Conservation (phyloP, 106 monocot genomes). For the Platanthera guangdongensis region DNA sequence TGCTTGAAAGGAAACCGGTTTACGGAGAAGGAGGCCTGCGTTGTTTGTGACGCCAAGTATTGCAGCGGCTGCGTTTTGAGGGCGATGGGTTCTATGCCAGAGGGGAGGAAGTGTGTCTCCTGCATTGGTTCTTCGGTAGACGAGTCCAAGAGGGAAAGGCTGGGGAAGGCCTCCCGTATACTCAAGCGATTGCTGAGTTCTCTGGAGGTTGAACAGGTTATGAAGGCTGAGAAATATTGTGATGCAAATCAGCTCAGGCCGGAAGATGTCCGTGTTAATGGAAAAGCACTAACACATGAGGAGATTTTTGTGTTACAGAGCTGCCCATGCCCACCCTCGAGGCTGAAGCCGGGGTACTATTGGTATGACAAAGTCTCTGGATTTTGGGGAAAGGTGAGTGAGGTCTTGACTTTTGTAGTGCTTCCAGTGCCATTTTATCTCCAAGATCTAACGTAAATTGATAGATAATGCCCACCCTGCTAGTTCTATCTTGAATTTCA, state of each 20-base stretch:
- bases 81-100: conserved; percentile 94
- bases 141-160: conserved; percentile 51
- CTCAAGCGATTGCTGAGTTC: conserved; percentile 55
- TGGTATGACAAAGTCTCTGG: conserved; percentile 97
- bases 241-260: conserved; percentile 64
- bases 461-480: background rate
- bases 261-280: conserved; percentile 66
- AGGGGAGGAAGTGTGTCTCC: conserved; percentile 72
- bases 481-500: background rate
- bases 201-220: conserved; percentile 56
- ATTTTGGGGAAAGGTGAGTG: conserved; percentile 84
- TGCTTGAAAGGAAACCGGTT: conserved; percentile 64
- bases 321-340: conserved; percentile 46
- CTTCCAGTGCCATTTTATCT: background rate
- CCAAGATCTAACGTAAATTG: background rate
- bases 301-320: conserved; percentile 58
- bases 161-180: conserved; percentile 68
- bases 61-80: conserved; percentile 53
- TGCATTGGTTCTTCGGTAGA: conserved; percentile 63
- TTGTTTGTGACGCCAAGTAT: conserved; percentile 73
- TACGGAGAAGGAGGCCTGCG: conserved; percentile 72
- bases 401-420: background rate
- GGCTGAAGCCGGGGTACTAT: conserved; percentile 67
- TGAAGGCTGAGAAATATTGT: conserved; percentile 68
- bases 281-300: conserved; percentile 40